A percentile compares a stretch with the other conserved stretches of the same genome.
phyloP scores from a whole-genome alignment of 352 stramenopile species.

The Phytopythium boreale region DNA sequence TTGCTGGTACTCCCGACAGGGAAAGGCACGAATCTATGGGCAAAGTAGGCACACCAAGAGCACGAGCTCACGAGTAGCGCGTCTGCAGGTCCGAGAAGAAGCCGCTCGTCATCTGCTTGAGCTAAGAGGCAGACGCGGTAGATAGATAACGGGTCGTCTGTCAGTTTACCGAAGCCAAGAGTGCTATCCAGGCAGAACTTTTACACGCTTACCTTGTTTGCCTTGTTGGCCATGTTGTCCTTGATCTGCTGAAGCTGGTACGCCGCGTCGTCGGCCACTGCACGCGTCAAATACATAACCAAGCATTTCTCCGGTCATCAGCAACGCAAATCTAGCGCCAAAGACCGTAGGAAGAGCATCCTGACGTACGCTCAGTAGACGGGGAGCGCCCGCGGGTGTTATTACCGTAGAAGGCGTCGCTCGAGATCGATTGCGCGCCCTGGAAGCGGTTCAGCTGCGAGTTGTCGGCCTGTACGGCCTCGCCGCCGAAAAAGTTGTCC shows the following conservation, averaged over 20 bases:
- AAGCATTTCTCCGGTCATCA: slow-evolving; percentile 1
- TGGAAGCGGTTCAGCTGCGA: slow-evolving; percentile 74
- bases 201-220: slow-evolving; percentile 45
- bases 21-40: not conserved
- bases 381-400: slow-evolving; percentile 48
- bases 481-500: slow-evolving; percentile 86
- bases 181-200: slow-evolving; percentile 5
- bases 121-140: slow-evolving; percentile 23
- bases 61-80: slow-evolving; percentile 56
- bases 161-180: not conserved
- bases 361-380: slow-evolving; percentile 60
- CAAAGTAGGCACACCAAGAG: not conserved
- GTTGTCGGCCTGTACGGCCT: slow-evolving; percentile 50
- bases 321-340: not conserved
- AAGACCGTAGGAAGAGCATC: too few species aligned
- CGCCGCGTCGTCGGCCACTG: slow-evolving; percentile 73
- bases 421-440: slow-evolving; percentile 83
- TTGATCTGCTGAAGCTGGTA: slow-evolving; percentile 88
- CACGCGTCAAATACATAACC: not conserved
- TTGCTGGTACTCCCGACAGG: not conserved
- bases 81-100: slow-evolving; percentile 87
- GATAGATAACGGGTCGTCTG: not conserved
- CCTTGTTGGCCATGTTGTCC: slow-evolving; percentile 78
- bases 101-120: slow-evolving; percentile 89
- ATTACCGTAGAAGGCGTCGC: slow-evolving; percentile 81